Evolutionary conservation across 106 monocot genomes (phyloP).

Genomic region (Xerophyta viscosa): DNA sequence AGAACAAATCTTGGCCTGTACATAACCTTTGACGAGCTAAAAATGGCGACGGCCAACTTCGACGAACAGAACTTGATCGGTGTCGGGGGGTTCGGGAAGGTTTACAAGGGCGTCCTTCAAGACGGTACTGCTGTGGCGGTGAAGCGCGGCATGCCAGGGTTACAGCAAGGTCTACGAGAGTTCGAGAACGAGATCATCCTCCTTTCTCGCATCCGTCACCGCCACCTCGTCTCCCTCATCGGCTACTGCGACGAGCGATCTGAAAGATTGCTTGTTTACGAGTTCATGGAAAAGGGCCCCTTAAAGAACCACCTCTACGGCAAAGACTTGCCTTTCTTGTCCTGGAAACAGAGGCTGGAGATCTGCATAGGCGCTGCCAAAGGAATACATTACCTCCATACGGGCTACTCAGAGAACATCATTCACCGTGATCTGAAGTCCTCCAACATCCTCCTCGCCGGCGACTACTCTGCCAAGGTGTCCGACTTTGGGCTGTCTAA

Average conservation of each 20-base stretch:
- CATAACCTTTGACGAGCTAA: slow-evolving; percentile 35
- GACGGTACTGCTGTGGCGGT: slow-evolving; percentile 56
- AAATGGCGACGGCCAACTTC: slow-evolving; percentile 35
- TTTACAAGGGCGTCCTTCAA: slow-evolving; percentile 42
- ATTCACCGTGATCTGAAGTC: slow-evolving; percentile 93
- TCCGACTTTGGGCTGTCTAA: slow-evolving; percentile 75
- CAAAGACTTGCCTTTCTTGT: slow-evolving; percentile 18
- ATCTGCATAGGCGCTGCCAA: slow-evolving; percentile 27
- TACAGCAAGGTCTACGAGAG: slow-evolving; percentile 45
- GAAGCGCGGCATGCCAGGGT: slow-evolving; percentile 30
- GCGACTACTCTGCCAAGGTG: slow-evolving; percentile 39
- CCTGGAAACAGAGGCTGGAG: slow-evolving; percentile 33
- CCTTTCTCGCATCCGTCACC: slow-evolving; percentile 49
- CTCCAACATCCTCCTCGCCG: slow-evolving; percentile 71
- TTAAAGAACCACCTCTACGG: slow-evolving; percentile 40
- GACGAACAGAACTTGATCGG: slow-evolving; percentile 29
- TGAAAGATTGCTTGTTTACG: slow-evolving; percentile 60
- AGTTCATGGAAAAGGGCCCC: slow-evolving; percentile 59
- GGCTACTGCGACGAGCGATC: slow-evolving; percentile 60
- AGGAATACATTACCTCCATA: slow-evolving; percentile 36
- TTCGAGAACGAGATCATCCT: slow-evolving; percentile 51
- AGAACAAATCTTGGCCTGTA: slow-evolving; percentile 29
- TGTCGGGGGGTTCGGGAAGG: slow-evolving; percentile 55
- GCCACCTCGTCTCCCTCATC: slow-evolving; percentile 54
- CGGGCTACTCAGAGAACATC: slow-evolving; percentile 36